Base-by-base conservation (phyloP, 1,284 basidiomycete genomes). In the Sanghuangporus sanghuang region DNA sequence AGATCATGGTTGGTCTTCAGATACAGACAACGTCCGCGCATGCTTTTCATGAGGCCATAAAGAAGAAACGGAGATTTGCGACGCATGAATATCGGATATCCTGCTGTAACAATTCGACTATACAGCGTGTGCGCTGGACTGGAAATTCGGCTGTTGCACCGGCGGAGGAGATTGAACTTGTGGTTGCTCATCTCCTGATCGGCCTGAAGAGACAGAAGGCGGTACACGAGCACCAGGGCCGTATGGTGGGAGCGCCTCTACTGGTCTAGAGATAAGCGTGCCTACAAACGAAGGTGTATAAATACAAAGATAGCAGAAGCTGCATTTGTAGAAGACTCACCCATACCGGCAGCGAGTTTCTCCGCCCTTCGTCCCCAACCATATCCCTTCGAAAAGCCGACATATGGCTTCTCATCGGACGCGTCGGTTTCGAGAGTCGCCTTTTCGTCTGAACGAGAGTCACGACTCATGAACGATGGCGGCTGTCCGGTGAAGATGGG, bases 231-330 rank as follows among this genome's bases (percentile, higher is more conserved):
- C 56, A 11, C 64, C 64, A 14, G 54, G 54, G 21, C 64, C 77
- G 67, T 86, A 86, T 46, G 81, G 77, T 1, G 86, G 83, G 35
- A 87, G 76, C 3, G 85, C 80, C 71, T 88, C 85, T 32, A 79
- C 73, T 0, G 87, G 87, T 62, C 75, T 83, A 36, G 77, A 76
- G 65, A 86, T 76, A 62, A 78, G 75, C 69, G 75, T 85, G 46
- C 70, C 84, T 78, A 50, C 71, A 14, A 11, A 35, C 66, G 59
- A 38, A 32, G 62, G 36, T 57, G 36, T 53, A 50, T 55, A 42
- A 54, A 35, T 32, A 18, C 21, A 8, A 55, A 12, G 3, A 23
- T 58, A 21, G 8, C 12, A 9, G 23, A 9, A 32, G n/a, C 57
- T 21, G 61, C 7, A 14, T 48, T 40, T 39, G 68, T 53, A 69